Percentiles rank a stretch among this genome's conserved stretches.
Conservation (phyloP, 768 basidiomycete genomes). For the Boletus pseudo-olivaceus region DNA sequence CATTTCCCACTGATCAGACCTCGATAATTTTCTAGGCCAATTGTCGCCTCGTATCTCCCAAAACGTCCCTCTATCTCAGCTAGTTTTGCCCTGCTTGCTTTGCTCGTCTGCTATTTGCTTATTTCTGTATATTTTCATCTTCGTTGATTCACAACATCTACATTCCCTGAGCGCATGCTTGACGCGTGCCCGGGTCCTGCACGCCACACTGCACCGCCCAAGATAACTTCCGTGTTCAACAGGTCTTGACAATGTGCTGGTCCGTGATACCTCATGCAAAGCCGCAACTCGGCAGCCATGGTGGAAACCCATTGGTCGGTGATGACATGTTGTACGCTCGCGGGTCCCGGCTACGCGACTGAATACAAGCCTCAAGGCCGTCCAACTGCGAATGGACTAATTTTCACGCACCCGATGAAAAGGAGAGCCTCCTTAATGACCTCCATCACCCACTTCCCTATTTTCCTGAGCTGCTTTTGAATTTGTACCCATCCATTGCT, state of each 20-base stretch:
- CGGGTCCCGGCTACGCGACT: not conserved
- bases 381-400: not conserved
- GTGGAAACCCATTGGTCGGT: not conserved
- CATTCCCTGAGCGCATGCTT: slow-evolving; percentile 17
- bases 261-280: not conserved
- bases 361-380: slow-evolving; percentile 10
- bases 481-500: not conserved
- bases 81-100: slow-evolving; percentile 19
- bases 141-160: slow-evolving; percentile 11
- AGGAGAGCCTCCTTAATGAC: slow-evolving; percentile 4
- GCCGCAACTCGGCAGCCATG: not conserved
- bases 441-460: slow-evolving; percentile 1
- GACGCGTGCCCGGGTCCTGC: slow-evolving; percentile 17
- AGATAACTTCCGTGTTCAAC: slow-evolving; percentile 10
- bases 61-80: slow-evolving; percentile 11
- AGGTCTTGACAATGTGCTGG: not conserved
- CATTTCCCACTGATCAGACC: slow-evolving; percentile 8
- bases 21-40: slow-evolving; percentile 3
- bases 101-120: slow-evolving; percentile 18
- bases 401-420: slow-evolving; percentile 7
- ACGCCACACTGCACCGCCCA: slow-evolving; percentile 13
- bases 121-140: slow-evolving; percentile 15
- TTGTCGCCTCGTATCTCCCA: slow-evolving; percentile 4
- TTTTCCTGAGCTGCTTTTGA: slow-evolving; percentile 5
- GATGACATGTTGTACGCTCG: slow-evolving; percentile 2